Percentiles rank a stretch among this genome's conserved stretches.
These are phyloP conservation scores for Phytophthora tentaculata DNA, from an alignment of 352 stramenopile genomes.

Conservation along the genomic window DNA sequence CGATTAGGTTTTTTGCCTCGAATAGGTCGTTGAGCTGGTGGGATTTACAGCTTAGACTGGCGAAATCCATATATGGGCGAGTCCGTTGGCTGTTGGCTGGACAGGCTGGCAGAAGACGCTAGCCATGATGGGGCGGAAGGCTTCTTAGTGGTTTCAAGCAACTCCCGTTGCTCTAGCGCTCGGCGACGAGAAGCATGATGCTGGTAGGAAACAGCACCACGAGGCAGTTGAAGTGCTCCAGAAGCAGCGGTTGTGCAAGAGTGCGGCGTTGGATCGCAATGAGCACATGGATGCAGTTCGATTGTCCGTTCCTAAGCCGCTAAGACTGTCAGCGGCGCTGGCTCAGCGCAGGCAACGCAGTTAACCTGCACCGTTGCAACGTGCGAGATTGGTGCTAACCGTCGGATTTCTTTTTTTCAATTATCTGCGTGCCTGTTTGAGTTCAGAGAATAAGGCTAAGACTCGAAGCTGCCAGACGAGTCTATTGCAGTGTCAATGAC, in stretches of 20 bases:
- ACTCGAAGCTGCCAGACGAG: neutral
- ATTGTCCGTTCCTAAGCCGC: constrained; percentile 12
- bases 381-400: neutral
- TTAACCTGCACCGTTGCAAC: neutral
- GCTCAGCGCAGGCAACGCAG: too few relatives aligned
- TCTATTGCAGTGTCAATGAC: neutral
- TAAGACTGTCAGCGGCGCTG: too few relatives aligned
- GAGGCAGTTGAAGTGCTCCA: neutral
- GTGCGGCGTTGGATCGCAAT: constrained; percentile 6
- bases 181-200: neutral
- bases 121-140: constrained; percentile 21
- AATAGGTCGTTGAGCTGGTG: constrained; percentile 9
- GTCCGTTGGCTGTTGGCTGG: constrained; percentile 14
- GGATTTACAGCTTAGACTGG: too few relatives aligned
- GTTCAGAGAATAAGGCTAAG: constrained; percentile 14
- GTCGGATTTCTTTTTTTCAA: constrained; percentile 2
- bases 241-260: constrained; percentile 30
- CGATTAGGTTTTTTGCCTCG: constrained; percentile 7
- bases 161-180: neutral
- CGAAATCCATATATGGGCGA: constrained; percentile 12
- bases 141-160: constrained; percentile 33
- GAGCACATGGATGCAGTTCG: constrained; percentile 11
- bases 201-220: constrained; percentile 21
- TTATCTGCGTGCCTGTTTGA: neutral
- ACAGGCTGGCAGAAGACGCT: constrained; percentile 16